Percentiles rank a stretch among this genome's conserved stretches.
Evolutionary conservation across 2,329 filamentous ascomycete genomes (phyloP).

Genomic region (Colletotrichum sansevieriae): DNA sequence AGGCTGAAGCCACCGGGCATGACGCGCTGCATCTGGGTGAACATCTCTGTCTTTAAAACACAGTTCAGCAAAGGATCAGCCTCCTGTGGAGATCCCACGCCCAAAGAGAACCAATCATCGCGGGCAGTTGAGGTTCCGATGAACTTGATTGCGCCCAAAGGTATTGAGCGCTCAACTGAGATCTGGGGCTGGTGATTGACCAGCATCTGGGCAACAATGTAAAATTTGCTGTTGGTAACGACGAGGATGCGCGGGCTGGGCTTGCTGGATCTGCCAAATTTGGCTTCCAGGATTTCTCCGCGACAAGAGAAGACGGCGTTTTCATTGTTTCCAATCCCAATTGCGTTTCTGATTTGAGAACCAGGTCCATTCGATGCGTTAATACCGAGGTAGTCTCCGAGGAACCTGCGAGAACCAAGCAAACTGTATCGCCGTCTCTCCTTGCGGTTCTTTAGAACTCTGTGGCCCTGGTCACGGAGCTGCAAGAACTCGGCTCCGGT

Average conservation of each 20-base stretch:
- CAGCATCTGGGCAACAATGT: constrained; percentile 87
- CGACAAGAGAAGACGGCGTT: constrained; percentile 89
- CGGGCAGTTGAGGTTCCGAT: constrained; percentile 83
- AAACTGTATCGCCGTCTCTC: constrained; percentile 93
- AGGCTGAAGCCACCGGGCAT: constrained; percentile 86
- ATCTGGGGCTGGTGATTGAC: constrained; percentile 87
- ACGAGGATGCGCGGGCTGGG: constrained; percentile 87
- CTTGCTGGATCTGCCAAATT: constrained; percentile 97
- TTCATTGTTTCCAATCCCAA: constrained; percentile 80
- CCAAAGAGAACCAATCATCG: constrained; percentile 97
- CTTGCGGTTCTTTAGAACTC: constrained; percentile 85
- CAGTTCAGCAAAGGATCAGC: constrained; percentile 94
- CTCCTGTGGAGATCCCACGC: constrained; percentile 90
- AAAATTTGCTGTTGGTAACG: constrained; percentile 87
- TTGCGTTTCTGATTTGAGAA: constrained; percentile 81
- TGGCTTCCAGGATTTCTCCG: constrained; percentile 89
- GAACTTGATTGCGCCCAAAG: constrained; percentile 89
- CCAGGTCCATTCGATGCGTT: constrained; percentile 85
- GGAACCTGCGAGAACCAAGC: constrained; percentile 89
- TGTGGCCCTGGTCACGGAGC: constrained; percentile 88
- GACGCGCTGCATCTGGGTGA: constrained; percentile 87
- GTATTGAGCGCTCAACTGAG: constrained; percentile 82
- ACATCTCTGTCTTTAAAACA: constrained; percentile 96
- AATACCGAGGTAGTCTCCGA: constrained; percentile 94
- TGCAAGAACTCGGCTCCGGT: constrained; percentile 91